A percentile compares a stretch with the other conserved stretches of the same genome.
These are phyloP conservation scores for Tripterygium wilfordii DNA, from an alignment of 177 flowering plant species.

Conservation along the genomic window DNA sequence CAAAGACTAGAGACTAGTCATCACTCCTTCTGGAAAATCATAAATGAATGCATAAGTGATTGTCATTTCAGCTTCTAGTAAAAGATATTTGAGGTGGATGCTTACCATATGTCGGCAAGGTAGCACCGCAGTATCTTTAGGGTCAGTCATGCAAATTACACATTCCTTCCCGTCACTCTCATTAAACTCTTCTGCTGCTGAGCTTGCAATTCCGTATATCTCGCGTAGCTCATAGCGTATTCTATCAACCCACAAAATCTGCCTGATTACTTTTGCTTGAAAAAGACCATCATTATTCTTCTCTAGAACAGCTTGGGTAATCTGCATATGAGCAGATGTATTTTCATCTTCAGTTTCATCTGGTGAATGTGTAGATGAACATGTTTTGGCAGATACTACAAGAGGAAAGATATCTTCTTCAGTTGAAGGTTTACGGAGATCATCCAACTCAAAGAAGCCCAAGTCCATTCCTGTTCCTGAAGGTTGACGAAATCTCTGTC, in stretches of 20 bases:
- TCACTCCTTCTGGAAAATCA: too few species aligned
- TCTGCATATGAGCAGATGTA: slow-evolving; percentile 49
- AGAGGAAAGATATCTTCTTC: slow-evolving; percentile 86
- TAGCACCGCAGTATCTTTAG: slow-evolving; percentile 80
- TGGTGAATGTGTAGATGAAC: slow-evolving; percentile 9
- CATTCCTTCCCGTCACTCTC: slow-evolving; percentile 76
- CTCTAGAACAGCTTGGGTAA: slow-evolving; percentile 77
- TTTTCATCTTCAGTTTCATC: slow-evolving; percentile 23
- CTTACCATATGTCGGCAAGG: slow-evolving; percentile 98
- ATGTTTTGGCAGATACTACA: slow-evolving; percentile 71
- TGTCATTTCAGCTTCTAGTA: too few species aligned
- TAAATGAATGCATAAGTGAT: too few species aligned
- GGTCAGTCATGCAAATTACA: slow-evolving; percentile 95
- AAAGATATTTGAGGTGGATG: slow-evolving; percentile 1
- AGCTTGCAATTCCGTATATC: slow-evolving; percentile 69
- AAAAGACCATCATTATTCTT: slow-evolving; percentile 45
- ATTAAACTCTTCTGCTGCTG: slow-evolving; percentile 39
- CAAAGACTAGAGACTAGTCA: too few species aligned
- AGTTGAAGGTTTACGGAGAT: slow-evolving; percentile 59
- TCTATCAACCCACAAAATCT: slow-evolving; percentile 75
- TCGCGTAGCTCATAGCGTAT: slow-evolving; percentile 86
- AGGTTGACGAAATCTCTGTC: slow-evolving; percentile 78
- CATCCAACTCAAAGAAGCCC: slow-evolving; percentile 72
- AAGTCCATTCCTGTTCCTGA: slow-evolving; percentile 87
- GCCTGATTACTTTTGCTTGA: slow-evolving; percentile 68